phyloP scores from a whole-genome alignment of 306 rosid species.

The Quercus parvula region DNA sequence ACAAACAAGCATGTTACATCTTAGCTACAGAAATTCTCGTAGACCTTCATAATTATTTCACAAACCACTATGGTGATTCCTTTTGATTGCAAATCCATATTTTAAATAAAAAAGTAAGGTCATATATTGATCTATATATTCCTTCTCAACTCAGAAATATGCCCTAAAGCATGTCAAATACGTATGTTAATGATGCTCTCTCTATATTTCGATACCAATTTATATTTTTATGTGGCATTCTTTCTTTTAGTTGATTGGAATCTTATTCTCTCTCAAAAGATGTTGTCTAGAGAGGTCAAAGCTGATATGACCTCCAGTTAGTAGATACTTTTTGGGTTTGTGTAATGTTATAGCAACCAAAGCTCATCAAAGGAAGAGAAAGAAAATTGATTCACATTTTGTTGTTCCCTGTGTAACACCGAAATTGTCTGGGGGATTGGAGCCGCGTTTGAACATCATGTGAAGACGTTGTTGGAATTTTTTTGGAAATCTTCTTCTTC shows the following conservation, averaged over 20 bases:
- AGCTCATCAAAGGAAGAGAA: constrained; percentile 32
- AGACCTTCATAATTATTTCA: not conserved
- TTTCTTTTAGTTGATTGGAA: constrained; percentile 1
- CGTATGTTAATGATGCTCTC: not conserved
- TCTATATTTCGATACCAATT: not conserved
- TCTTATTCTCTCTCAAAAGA: constrained; percentile 3
- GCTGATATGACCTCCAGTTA: not conserved
- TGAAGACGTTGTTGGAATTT: not conserved
- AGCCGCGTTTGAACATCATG: not conserved
- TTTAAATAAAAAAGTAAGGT: not conserved
- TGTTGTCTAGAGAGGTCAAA: not conserved
- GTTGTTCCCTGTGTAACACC: constrained; percentile 19
- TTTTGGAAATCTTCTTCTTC: too few relatives aligned
- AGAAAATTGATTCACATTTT: constrained; percentile 7
- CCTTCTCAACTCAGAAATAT: not conserved
- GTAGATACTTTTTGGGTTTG: constrained; percentile 5
- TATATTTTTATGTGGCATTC: constrained; percentile 10
- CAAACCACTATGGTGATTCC: not conserved
- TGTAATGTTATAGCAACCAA: constrained; percentile 7
- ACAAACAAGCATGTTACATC: not conserved
- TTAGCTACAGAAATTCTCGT: not conserved
- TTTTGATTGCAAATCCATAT: not conserved
- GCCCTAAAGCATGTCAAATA: constrained; percentile 25
- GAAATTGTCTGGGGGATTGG: constrained; percentile 19
- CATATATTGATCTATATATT: not conserved